phyloP scores from a whole-genome alignment of 2,329 filamentous ascomycete genomes.

The Nannizziopsis barbatae region DNA sequence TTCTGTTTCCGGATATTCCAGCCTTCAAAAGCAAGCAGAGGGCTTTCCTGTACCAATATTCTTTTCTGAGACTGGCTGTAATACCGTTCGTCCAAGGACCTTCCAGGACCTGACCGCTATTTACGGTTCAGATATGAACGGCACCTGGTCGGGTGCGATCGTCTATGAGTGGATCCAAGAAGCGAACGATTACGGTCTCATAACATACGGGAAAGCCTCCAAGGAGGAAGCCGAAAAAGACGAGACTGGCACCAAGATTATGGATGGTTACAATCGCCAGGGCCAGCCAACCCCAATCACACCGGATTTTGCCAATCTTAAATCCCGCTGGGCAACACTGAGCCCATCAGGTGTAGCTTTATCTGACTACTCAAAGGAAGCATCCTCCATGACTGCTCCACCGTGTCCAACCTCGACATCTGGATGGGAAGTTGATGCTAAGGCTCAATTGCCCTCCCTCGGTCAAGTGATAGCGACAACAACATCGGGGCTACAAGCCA shows the following conservation, averaged over 20 bases:
- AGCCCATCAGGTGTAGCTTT: constrained; percentile 57
- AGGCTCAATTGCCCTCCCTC: constrained; percentile 57
- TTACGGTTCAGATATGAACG: constrained; percentile 61
- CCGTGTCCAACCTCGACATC: constrained; percentile 59
- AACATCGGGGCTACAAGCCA: constrained; percentile 12
- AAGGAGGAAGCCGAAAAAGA: constrained; percentile 24
- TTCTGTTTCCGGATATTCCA: constrained; percentile 55
- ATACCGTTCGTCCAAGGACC: constrained; percentile 37
- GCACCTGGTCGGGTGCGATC: constrained; percentile 62
- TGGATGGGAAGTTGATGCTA: constrained; percentile 62
- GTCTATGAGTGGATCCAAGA: constrained; percentile 88
- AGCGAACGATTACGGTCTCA: constrained; percentile 68
- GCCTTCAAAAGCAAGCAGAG: constrained; percentile 55
- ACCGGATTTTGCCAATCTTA: constrained; percentile 70
- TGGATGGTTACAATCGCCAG: constrained; percentile 56
- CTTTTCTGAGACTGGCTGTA: constrained; percentile 84
- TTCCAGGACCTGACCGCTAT: constrained; percentile 61
- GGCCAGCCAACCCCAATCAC: constrained; percentile 62
- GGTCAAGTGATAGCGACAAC: constrained; percentile 39
- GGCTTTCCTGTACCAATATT: constrained; percentile 74
- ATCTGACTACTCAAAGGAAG: constrained; percentile 54
- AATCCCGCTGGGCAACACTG: constrained; percentile 62
- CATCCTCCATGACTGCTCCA: constrained; percentile 50
- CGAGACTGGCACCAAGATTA: constrained; percentile 41
- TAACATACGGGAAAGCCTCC: constrained; percentile 56